phyloP scores from a whole-genome alignment of 1,139 yeast species.

The Kodamaea arcana region DNA sequence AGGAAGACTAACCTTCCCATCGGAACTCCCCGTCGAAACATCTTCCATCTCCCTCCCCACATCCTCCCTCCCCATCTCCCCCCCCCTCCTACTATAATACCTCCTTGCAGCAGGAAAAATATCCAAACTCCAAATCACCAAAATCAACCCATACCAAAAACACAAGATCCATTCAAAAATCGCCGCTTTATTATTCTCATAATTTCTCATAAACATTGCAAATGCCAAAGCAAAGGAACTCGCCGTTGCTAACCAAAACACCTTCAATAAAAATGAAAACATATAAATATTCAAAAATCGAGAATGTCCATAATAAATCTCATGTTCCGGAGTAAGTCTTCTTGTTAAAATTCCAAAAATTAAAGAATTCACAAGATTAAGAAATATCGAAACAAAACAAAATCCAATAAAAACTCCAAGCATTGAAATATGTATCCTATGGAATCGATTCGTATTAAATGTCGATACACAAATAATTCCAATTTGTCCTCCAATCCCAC shows the following conservation, averaged over 20 bases:
- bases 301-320: conserved; percentile 21
- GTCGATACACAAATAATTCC: conserved; percentile 75
- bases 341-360: conserved; percentile 54
- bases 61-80: no score
- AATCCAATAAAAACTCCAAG: conserved; percentile 71
- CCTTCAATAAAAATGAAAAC: conserved; percentile 51
- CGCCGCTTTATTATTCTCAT: conserved; percentile 45
- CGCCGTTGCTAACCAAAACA: conserved; percentile 67
- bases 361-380: conserved; percentile 56
- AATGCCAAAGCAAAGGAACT: conserved; percentile 67
- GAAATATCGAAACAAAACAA: conserved; percentile 60
- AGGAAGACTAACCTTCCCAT: no score
- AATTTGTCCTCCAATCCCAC: conserved; percentile 64
- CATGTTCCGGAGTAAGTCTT: conserved; percentile 38
- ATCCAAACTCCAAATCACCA: conserved; percentile 65
- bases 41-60: no score
- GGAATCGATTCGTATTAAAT: conserved; percentile 61
- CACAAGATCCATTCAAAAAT: conserved; percentile 80
- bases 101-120: conserved; percentile 56
- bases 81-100: background rate
- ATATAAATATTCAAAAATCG: conserved; percentile 42
- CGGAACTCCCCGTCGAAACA: no score
- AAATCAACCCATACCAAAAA: conserved; percentile 75
- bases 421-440: conserved; percentile 63
- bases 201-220: conserved; percentile 43